Evolutionary conservation across 495 filamentous ascomycete genomes (phyloP).

Genomic region (Trichoderma virens): DNA sequence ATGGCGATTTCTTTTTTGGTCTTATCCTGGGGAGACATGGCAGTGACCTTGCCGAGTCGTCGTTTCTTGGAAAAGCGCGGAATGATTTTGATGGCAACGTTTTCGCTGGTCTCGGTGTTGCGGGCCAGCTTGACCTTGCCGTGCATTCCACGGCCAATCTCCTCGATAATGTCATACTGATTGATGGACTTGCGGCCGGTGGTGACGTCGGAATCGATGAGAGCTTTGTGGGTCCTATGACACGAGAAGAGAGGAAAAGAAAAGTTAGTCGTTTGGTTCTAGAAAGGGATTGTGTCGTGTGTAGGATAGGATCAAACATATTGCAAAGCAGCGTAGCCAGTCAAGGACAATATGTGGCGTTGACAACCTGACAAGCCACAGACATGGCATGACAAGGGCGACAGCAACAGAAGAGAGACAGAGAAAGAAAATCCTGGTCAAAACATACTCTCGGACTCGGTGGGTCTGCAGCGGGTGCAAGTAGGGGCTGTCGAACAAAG

Average conservation of each 20-base stretch:
- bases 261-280: not conserved
- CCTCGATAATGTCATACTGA: conserved; percentile 91
- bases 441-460: conserved; percentile 52
- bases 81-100: conserved; percentile 97
- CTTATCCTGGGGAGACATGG: conserved; percentile 69
- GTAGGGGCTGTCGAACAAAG: conserved; percentile 42
- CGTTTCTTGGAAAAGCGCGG: conserved; percentile 89
- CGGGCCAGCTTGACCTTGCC: conserved; percentile 94
- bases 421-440: not conserved
- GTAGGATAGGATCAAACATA: too few relatives aligned
- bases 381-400: not conserved
- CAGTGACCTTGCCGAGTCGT: conserved; percentile 66
- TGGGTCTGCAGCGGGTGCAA: conserved; percentile 57
- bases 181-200: conserved; percentile 96
- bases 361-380: not conserved
- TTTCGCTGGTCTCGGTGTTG: conserved; percentile 65
- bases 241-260: not conserved
- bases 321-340: not conserved
- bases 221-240: conserved; percentile 70
- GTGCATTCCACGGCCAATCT: conserved; percentile 90
- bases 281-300: not conserved
- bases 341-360: not conserved
- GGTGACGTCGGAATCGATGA: conserved; percentile 75
- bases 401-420: not conserved
- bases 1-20: conserved; percentile 97